phyloP scores from a whole-genome alignment of 495 filamentous ascomycete genomes.

The Astrocystis sublimbata region DNA sequence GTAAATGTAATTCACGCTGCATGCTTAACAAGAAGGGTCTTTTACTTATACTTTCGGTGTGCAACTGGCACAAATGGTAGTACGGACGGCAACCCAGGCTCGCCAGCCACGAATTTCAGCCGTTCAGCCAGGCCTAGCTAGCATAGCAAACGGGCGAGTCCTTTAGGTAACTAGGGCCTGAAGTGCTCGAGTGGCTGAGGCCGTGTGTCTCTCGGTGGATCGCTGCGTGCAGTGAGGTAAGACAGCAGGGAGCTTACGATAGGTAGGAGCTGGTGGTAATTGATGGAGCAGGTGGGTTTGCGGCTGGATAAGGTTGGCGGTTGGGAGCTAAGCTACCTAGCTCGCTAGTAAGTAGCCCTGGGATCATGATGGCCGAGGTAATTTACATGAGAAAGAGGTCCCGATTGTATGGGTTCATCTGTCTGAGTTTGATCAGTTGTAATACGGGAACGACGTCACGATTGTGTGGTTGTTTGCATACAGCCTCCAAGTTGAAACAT shows the following conservation, averaged over 20 bases:
- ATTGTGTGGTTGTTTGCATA: neutral
- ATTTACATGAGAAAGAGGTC: too few species aligned
- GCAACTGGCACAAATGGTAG: too few species aligned
- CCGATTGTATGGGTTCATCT: neutral
- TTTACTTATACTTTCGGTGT: too few species aligned
- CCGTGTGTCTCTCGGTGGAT: constrained; percentile 13
- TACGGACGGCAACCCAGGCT: too few species aligned
- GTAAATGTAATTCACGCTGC: too few species aligned
- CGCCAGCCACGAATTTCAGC: too few species aligned
- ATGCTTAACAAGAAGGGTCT: too few species aligned
- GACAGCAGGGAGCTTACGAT: neutral
- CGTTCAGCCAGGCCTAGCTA: too few species aligned
- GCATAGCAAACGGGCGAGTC: too few species aligned
- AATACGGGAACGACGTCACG: neutral
- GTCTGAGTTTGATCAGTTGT: neutral
- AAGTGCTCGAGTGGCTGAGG: too few species aligned
- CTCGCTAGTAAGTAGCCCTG: neutral
- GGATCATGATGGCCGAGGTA: neutral
- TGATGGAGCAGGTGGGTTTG: neutral
- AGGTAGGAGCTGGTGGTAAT: neutral
- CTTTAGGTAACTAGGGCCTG: too few species aligned
- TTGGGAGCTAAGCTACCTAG: neutral
- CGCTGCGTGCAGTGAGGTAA: neutral
- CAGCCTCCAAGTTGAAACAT: neutral
- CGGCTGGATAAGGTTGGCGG: neutral